Evolutionary conservation across 108 stramenopile species (phyloP).

Genomic region (Cyclostephanos tholiformis): DNA sequence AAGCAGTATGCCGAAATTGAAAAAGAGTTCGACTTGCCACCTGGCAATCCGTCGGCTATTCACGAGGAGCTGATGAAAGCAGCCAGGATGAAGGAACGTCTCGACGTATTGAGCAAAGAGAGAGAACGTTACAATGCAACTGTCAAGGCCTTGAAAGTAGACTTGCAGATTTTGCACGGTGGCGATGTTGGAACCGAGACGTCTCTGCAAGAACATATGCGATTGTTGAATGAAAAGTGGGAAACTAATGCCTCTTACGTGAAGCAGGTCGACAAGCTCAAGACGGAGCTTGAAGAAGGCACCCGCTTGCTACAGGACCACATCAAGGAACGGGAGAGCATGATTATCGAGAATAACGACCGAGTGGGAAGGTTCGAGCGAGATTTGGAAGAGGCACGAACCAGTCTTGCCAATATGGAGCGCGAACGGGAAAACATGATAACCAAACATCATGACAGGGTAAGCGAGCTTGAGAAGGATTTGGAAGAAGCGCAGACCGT

Average conservation of each 20-base stretch:
- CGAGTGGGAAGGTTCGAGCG: slow-evolving; percentile 18
- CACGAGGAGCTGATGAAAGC: slow-evolving; percentile 19
- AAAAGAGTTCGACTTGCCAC: slow-evolving; percentile 16
- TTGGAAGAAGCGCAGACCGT: slow-evolving; percentile 16
- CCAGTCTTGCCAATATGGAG: slow-evolving; percentile 16
- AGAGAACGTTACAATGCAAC: slow-evolving; percentile 51
- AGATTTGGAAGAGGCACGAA: slow-evolving; percentile 25
- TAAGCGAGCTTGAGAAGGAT: slow-evolving; percentile 23
- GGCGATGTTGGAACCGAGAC: slow-evolving; percentile 35
- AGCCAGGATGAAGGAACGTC: slow-evolving; percentile 20
- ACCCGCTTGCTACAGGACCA: slow-evolving; percentile 18
- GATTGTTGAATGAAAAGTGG: slow-evolving; percentile 42
- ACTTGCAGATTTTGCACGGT: slow-evolving; percentile 34
- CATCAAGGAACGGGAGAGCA: slow-evolving; percentile 28
- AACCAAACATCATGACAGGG: slow-evolving; percentile 12
- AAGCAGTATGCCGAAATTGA: slow-evolving; percentile 11
- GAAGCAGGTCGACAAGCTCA: slow-evolving; percentile 22
- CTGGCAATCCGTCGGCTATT: slow-evolving; percentile 5
- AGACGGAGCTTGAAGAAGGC: slow-evolving; percentile 31
- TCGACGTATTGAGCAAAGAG: slow-evolving; percentile 28
- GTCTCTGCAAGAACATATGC: slow-evolving; percentile 50
- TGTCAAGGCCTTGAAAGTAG: slow-evolving; percentile 48
- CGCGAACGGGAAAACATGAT: slow-evolving; percentile 19
- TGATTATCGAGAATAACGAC: slow-evolving; percentile 13
- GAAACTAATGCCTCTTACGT: slow-evolving; percentile 9